Conservation (phyloP, 345 rosid genomes). For the Gossypium bickii region DNA sequence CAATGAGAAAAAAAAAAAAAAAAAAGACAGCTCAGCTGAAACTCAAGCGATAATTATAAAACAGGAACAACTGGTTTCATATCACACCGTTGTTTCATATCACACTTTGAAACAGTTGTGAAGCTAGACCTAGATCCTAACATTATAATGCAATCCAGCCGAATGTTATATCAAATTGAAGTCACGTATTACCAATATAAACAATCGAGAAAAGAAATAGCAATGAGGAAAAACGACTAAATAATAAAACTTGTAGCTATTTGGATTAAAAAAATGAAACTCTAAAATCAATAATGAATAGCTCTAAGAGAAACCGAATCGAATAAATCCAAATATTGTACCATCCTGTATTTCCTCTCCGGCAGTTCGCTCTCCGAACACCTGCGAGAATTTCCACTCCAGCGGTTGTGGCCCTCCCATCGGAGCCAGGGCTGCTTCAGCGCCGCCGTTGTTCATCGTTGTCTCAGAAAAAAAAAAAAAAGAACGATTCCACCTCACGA, state of each 20-base stretch:
- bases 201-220: background rate
- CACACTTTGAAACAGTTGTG: background rate
- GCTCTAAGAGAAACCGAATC: conserved; percentile 14
- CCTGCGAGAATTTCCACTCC: conserved; percentile 95
- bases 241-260: background rate
- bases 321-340: conserved; percentile 21
- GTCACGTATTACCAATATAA: conserved; percentile 18
- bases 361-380: conserved; percentile 87
- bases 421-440: conserved; percentile 43
- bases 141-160: background rate
- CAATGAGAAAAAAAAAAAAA: background rate
- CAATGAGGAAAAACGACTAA: background rate
- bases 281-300: background rate
- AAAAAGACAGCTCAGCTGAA: background rate
- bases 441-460: conserved; percentile 44
- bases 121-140: conserved; percentile 2
- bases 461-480: background rate
- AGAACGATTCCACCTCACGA: background rate
- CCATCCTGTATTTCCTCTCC: conserved; percentile 94
- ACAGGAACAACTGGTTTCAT: background rate
- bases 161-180: conserved; percentile 29
- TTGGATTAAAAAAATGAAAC: background rate
- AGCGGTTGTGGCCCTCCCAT: conserved; percentile 52
- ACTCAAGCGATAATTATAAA: background rate
- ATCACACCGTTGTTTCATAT: background rate